These are phyloP conservation scores for Penicillium simplicissimum DNA, from an alignment of 495 filamentous ascomycete species.

Conservation along the genomic window DNA sequence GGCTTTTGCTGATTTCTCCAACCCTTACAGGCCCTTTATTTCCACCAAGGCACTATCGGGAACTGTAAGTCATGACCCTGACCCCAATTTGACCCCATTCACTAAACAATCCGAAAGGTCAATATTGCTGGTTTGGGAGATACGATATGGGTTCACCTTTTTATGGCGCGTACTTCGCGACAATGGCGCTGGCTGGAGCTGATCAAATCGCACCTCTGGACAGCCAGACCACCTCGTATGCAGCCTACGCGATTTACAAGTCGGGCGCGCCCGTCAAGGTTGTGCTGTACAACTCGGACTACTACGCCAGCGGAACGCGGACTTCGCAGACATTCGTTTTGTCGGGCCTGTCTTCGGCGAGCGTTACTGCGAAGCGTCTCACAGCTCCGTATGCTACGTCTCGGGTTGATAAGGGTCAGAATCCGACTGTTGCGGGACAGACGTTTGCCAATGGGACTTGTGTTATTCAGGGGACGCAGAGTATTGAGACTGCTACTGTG, in stretches of 20 bases:
- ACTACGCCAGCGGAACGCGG: conserved; percentile 50
- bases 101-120: conserved; percentile 29
- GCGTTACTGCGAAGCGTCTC: conserved; percentile 53
- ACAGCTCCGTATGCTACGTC: conserved; percentile 52
- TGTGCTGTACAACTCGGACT: conserved; percentile 60
- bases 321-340: conserved; percentile 48
- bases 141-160: conserved; percentile 58
- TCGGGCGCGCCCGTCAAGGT: conserved; percentile 41
- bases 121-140: conserved; percentile 62
- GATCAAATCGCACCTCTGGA: conserved; percentile 53
- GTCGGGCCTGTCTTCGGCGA: conserved; percentile 38
- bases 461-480: conserved; percentile 42
- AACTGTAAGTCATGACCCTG: conserved; percentile 36
- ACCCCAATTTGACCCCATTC: not conserved
- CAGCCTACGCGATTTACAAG: conserved; percentile 54
- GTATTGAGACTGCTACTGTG: conserved; percentile 40
- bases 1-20: not conserved
- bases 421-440: conserved; percentile 54
- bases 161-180: conserved; percentile 58
- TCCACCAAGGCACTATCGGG: conserved; percentile 64
- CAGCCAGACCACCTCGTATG: conserved; percentile 48
- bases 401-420: conserved; percentile 49
- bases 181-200: conserved; percentile 52
- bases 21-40: conserved; percentile 39
- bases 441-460: conserved; percentile 56